Percentiles rank a stretch among this genome's conserved stretches.
Evolutionary conservation across 2,329 filamentous ascomycete species (phyloP).

Genomic region (Ampelomyces quisqualis): DNA sequence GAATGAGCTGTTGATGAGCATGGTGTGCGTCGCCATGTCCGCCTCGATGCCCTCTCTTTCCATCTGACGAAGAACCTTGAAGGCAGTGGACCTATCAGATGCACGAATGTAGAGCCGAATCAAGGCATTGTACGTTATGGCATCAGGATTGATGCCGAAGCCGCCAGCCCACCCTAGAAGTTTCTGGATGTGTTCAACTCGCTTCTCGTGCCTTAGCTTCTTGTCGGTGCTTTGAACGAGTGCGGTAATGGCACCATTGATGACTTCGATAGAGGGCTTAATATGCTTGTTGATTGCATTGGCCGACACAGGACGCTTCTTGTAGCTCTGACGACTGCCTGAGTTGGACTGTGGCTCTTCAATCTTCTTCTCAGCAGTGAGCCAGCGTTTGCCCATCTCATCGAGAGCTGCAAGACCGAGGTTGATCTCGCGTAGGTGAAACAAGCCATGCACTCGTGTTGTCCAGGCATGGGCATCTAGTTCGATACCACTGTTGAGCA

Average conservation of each 20-base stretch:
- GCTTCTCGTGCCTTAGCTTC: constrained; percentile 47
- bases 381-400: constrained; percentile 66
- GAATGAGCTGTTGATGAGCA: constrained; percentile 64
- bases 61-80: constrained; percentile 62
- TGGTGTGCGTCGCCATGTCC: constrained; percentile 70
- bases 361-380: constrained; percentile 34
- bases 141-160: constrained; percentile 50
- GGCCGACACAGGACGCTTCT: constrained; percentile 11
- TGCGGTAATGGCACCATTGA: constrained; percentile 71
- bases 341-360: too few species aligned
- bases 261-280: constrained; percentile 61
- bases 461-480: constrained; percentile 71
- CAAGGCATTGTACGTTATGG: constrained; percentile 65
- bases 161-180: constrained; percentile 47
- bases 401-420: constrained; percentile 64
- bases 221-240: constrained; percentile 50
- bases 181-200: constrained; percentile 36
- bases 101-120: constrained; percentile 60
- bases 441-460: constrained; percentile 65
- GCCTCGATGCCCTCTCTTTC: constrained; percentile 55
- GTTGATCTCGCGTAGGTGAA: constrained; percentile 56
- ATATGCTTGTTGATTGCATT: constrained; percentile 48
- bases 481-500: constrained; percentile 58
- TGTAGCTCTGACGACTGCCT: constrained; percentile 14
- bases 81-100: constrained; percentile 52